phyloP scores from a whole-genome alignment of 176 grass and related monocot genomes.

The Puccinellia tenuiflora region DNA sequence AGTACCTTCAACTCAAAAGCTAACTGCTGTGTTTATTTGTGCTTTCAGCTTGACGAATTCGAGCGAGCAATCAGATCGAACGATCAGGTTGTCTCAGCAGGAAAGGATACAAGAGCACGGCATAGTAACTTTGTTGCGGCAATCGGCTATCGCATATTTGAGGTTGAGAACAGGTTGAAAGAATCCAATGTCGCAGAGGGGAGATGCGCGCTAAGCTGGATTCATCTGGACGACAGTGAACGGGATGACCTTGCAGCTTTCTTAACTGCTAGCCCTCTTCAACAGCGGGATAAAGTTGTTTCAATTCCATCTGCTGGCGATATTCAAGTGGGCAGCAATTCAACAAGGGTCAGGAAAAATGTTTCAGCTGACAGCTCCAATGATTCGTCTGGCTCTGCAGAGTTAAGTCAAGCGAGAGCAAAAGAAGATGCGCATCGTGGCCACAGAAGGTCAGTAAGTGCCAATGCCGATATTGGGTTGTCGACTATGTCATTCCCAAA shows the following conservation, averaged over 20 bases:
- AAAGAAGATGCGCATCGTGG: constrained; percentile 34
- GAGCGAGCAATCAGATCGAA: constrained; percentile 51
- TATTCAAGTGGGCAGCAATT: constrained; percentile 35
- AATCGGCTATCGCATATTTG: constrained; percentile 57
- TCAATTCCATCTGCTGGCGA: constrained; percentile 31
- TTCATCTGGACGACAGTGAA: constrained; percentile 68
- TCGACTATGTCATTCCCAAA: constrained; percentile 61
- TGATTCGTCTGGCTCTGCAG: constrained; percentile 48
- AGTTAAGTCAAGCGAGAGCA: constrained; percentile 31
- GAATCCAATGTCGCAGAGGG: constrained; percentile 45
- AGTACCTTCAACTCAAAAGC: not conserved
- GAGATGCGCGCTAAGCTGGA: constrained; percentile 42
- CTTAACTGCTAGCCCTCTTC: constrained; percentile 38
- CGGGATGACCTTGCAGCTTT: constrained; percentile 75
- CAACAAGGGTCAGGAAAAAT: constrained; percentile 45
- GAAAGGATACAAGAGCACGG: constrained; percentile 64
- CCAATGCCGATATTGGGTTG: constrained; percentile 59
- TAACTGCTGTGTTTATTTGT: constrained; percentile 5
- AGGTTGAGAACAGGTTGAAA: constrained; percentile 65
- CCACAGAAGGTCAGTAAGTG: constrained; percentile 62
- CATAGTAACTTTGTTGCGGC: constrained; percentile 62
- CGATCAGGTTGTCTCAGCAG: constrained; percentile 35
- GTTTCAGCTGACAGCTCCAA: constrained; percentile 43
- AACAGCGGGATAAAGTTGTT: constrained; percentile 30
- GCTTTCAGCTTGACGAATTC: constrained; percentile 77